Conservation (phyloP, 768 basidiomycete species). For the Lactarius deliciosus region DNA sequence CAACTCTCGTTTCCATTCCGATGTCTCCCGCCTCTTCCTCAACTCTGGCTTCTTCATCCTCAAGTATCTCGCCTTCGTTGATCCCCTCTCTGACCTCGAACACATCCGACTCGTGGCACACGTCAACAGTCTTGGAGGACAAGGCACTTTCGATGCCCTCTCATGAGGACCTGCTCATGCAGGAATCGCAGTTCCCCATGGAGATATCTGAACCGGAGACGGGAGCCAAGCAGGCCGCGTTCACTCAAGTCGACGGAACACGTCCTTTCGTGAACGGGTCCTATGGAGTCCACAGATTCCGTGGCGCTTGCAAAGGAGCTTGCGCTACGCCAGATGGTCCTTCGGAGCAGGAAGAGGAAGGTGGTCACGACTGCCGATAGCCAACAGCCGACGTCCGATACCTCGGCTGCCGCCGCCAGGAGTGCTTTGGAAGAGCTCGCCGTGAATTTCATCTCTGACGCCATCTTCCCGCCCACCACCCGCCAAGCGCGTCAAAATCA, state of each 20-base stretch:
- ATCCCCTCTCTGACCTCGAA: not conserved
- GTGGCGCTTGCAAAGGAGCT: constrained; percentile 46
- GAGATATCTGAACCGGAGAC: not conserved
- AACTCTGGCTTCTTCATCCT: not conserved
- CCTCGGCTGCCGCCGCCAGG: constrained; percentile 21
- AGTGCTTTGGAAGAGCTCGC: constrained; percentile 20
- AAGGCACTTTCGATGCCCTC: not conserved
- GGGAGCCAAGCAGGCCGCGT: not conserved
- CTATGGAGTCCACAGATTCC: constrained; percentile 6
- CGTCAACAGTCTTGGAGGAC: not conserved
- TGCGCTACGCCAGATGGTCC: constrained; percentile 31
- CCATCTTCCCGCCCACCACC: constrained; percentile 25
- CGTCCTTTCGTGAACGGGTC: not conserved
- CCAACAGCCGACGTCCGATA: constrained; percentile 39
- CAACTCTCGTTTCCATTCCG: constrained; percentile 1
- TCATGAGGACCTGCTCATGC: constrained; percentile 3
- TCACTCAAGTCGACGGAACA: constrained; percentile 1
- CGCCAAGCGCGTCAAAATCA: constrained; percentile 24
- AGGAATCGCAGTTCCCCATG: not conserved
- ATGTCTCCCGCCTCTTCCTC: not conserved
- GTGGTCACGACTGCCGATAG: constrained; percentile 30
- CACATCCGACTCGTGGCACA: not conserved
- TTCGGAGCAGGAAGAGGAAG: constrained; percentile 41
- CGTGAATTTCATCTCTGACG: constrained; percentile 20
- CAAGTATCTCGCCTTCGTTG: not conserved